phyloP scores from a whole-genome alignment of 208 protist species.

The Plasmodiophora brassicae region DNA sequence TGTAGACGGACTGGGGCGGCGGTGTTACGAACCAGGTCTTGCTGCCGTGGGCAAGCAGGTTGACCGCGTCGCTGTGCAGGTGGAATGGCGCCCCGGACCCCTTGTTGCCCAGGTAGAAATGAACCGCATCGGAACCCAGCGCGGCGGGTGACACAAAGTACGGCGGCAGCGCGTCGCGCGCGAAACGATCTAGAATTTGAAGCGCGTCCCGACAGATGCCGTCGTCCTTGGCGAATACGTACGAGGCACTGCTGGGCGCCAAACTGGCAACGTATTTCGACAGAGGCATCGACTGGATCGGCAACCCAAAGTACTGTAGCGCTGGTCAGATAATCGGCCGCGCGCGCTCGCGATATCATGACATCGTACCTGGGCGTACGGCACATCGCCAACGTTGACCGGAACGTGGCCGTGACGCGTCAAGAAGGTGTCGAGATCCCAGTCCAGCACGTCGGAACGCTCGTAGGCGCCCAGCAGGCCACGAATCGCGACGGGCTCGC shows the following conservation, averaged over 20 bases:
- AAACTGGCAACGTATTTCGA: neutral
- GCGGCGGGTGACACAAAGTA: neutral
- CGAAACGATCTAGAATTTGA: neutral
- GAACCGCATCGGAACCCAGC: neutral
- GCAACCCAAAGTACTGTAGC: neutral
- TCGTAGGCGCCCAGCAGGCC: neutral
- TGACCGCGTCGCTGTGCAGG: conserved; percentile 2
- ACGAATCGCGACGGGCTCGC: neutral
- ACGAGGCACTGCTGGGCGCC: neutral
- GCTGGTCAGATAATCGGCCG: neutral
- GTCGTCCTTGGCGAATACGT: conserved; percentile 8
- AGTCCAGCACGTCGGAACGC: neutral
- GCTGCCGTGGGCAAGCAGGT: conserved; percentile 1
- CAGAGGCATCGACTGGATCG: neutral
- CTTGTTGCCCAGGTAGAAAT: conserved; percentile 23
- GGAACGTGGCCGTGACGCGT: neutral
- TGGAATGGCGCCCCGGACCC: conserved; percentile 6
- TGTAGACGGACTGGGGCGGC: neutral
- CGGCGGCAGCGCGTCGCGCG: neutral
- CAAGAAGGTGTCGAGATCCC: neutral
- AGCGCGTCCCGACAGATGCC: neutral
- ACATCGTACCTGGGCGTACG: neutral
- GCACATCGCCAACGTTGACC: no score
- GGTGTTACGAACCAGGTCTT: neutral
- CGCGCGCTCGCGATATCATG: neutral